Evolutionary conservation across 202 grass and related monocot genomes (phyloP).

Genomic region (Carex sylvatica): DNA sequence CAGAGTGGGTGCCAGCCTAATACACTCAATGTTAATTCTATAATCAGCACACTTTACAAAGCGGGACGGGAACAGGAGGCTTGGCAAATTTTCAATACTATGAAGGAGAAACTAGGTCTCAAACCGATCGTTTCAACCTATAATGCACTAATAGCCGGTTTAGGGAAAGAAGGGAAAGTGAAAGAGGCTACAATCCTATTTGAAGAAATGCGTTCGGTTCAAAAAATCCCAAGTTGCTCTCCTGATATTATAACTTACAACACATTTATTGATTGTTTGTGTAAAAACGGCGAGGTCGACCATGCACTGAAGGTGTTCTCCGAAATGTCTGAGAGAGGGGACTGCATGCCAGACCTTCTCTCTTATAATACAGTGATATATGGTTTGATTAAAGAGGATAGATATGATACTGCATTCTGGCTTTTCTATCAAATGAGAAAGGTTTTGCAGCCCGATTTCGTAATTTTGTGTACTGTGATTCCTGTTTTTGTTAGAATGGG

Average conservation of each 20-base stretch:
- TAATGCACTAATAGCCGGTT: constrained; percentile 79
- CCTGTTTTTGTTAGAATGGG: constrained; percentile 73
- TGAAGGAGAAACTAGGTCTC: constrained; percentile 65
- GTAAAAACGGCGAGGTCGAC: constrained; percentile 83
- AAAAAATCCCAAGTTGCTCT: constrained; percentile 47
- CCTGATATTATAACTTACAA: constrained; percentile 66
- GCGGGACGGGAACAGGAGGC: constrained; percentile 71
- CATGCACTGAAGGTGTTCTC: constrained; percentile 63
- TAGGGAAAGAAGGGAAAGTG: constrained; percentile 87
- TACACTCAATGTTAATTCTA: constrained; percentile 69
- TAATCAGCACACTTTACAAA: constrained; percentile 80
- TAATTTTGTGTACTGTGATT: constrained; percentile 68
- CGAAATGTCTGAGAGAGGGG: constrained; percentile 53
- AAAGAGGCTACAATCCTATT: constrained; percentile 60
- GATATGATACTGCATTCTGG: constrained; percentile 59
- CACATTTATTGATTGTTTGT: constrained; percentile 82
- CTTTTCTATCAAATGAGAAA: constrained; percentile 92
- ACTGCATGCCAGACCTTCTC: constrained; percentile 61
- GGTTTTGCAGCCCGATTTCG: constrained; percentile 75
- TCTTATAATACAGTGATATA: constrained; percentile 85
- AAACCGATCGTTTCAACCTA: constrained; percentile 67
- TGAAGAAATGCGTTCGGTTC: constrained; percentile 54
- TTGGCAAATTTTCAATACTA: constrained; percentile 63
- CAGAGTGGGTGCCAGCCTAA: constrained; percentile 56
- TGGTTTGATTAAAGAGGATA: constrained; percentile 80